Base-by-base conservation (phyloP, 352 stramenopile genomes). In the Phytopythium helicoides region DNA sequence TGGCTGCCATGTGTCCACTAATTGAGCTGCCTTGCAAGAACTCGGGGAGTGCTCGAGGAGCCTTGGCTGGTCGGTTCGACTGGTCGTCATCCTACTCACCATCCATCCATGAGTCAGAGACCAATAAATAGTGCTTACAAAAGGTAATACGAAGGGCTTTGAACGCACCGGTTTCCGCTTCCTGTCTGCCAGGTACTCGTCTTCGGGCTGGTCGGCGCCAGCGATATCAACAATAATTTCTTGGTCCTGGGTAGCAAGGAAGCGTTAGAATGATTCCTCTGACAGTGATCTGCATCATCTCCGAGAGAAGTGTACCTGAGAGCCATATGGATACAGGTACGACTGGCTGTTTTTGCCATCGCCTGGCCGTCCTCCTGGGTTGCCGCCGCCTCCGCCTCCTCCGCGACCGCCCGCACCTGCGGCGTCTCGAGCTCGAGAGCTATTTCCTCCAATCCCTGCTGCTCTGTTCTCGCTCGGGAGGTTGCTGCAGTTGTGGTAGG, bases 161-260 rank as follows among this genome's bases (percentile, higher is more conserved):
- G 28, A 9, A 33, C 63, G 46, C 50, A 86, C 74, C 40, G 60
- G 56, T 64, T 94, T 91, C 12, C 76, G 57, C 26, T 92, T 89
- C 44, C 73, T 59, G 39, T 87, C 81, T 16, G 83, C 71, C 51
- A 92, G 62, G 64, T 94, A 94, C 44, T 94, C 84, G 47, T 94
- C 81, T 22, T 91, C 81, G 9, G 56, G 66, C 45, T 89, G 73
- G 51, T 89, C 73, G 25, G 81, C 90, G 7, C 76, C 78, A 36
- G 76, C 80, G 47, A 94, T 94, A 55, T 94, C 84, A 35, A 94
- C 81, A 19, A 94, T 81, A 54, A 94, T 94, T 49, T 94, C 81
- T 55, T 88, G 68, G n/a, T 91, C 84, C 62, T 52, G 33, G 6
- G 7, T 3, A 14, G 6, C 76, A 44, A 41, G 23, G 38, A 47